Conservation (phyloP, 495 filamentous ascomycete genomes). For the Physcia stellaris region DNA sequence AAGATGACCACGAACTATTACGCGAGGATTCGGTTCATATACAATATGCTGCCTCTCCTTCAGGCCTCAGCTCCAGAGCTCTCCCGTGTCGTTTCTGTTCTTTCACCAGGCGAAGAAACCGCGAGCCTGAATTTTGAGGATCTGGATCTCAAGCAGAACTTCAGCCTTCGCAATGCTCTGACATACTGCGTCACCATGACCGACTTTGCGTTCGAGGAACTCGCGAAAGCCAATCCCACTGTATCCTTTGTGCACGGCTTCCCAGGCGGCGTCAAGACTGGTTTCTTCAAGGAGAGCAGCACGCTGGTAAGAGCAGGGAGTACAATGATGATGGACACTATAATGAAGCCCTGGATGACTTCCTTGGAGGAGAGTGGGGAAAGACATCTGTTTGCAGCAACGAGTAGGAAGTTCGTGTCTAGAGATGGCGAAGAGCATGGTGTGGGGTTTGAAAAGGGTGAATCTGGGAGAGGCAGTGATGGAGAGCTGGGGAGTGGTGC, state of each 20-base stretch:
- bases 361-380: conserved; percentile 28
- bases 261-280: conserved; percentile 11
- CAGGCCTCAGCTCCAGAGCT: not conserved
- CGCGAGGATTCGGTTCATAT: conserved; percentile 9
- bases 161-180: not conserved
- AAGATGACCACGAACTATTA: conserved; percentile 7
- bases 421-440: conserved; percentile 2
- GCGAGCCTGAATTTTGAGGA: not conserved
- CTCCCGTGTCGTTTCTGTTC: conserved; percentile 10
- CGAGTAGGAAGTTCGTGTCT: conserved; percentile 25
- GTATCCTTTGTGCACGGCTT: conserved; percentile 7
- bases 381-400: conserved; percentile 31
- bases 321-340: conserved; percentile 9
- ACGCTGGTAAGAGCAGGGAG: conserved; percentile 6
- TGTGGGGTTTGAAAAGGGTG: conserved; percentile 11
- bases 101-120: conserved; percentile 5
- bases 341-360: conserved; percentile 19
- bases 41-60: conserved; percentile 10
- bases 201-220: conserved; percentile 4
- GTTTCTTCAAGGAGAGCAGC: conserved; percentile 16
- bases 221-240: conserved; percentile 1
- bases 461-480: conserved; percentile 15
- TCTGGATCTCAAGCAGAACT: conserved; percentile 3
- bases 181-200: conserved; percentile 7
- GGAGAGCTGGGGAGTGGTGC: conserved; percentile 24